A percentile compares a stretch with the other conserved stretches of the same genome.
These are phyloP conservation scores for Kodamaea sp. DNA, from an alignment of 1,139 yeast species.

Conservation along the genomic window DNA sequence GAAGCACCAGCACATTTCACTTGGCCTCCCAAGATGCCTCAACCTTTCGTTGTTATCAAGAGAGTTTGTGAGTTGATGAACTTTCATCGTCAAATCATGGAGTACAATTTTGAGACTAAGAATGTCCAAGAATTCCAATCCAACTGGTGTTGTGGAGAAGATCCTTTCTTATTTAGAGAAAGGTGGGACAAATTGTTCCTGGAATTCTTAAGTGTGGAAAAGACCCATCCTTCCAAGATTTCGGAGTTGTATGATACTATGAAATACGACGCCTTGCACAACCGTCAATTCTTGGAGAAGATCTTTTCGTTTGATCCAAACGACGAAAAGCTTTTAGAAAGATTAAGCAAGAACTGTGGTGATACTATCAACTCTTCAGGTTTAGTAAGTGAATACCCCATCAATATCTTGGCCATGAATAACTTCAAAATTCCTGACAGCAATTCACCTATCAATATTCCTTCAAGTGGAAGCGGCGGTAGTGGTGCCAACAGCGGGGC, in stretches of 20 bases:
- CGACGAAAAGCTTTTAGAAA: slow-evolving; percentile 43
- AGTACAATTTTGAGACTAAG: slow-evolving; percentile 69
- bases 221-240: slow-evolving; percentile 96
- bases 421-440: slow-evolving; percentile 58
- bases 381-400: slow-evolving; percentile 77
- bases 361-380: slow-evolving; percentile 60
- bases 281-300: slow-evolving; percentile 81
- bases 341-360: slow-evolving; percentile 43
- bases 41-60: slow-evolving; percentile 90
- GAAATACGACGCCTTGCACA: slow-evolving; percentile 97
- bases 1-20: slow-evolving; percentile 99
- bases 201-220: slow-evolving; percentile 90
- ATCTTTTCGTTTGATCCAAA: slow-evolving; percentile 74
- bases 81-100: slow-evolving; percentile 84
- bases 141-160: slow-evolving; percentile 97
- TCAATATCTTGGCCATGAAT: slow-evolving; percentile 74
- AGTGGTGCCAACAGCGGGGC: slow-evolving; percentile 1
- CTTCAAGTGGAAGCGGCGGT: not conserved
- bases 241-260: slow-evolving; percentile 96
- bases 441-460: slow-evolving; percentile 11
- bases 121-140: slow-evolving; percentile 71
- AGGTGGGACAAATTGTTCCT: slow-evolving; percentile 97
- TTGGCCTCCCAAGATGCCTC: slow-evolving; percentile 99
- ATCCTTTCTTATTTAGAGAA: slow-evolving; percentile 84
- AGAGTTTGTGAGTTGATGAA: slow-evolving; percentile 96